Conservation (phyloP, 768 basidiomycete species). For the Pilatotrama ljubarskyi region DNA sequence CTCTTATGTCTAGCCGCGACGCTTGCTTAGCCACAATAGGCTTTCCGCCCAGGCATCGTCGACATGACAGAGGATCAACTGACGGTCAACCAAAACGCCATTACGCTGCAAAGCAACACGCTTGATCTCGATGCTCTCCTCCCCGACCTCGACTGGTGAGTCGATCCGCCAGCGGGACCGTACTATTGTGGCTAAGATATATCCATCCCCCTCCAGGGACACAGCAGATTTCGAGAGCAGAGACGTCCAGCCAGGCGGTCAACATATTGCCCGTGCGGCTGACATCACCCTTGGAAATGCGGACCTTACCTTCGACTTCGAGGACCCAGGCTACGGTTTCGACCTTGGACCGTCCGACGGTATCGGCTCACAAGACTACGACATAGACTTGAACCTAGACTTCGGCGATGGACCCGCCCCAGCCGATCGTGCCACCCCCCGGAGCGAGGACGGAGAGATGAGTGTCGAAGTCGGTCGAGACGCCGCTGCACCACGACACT, state of each 20-base stretch:
- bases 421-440: conserved; percentile 22
- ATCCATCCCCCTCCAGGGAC: conserved; percentile 52
- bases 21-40: conserved; percentile 44
- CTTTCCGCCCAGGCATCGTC: conserved; percentile 92
- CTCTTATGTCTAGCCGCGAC: background rate
- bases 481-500: conserved; percentile 46
- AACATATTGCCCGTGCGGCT: conserved; percentile 80
- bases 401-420: conserved; percentile 62
- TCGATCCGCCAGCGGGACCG: background rate
- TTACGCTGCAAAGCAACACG: conserved; percentile 78
- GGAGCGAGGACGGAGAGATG: conserved; percentile 49
- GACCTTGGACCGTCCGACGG: conserved; percentile 79
- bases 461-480: conserved; percentile 82
- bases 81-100: conserved; percentile 81
- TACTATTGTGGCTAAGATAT: conserved; percentile 11
- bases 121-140: conserved; percentile 80
- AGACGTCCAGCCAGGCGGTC: conserved; percentile 63
- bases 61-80: conserved; percentile 97
- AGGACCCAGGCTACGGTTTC: conserved; percentile 61
- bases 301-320: conserved; percentile 66
- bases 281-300: conserved; percentile 86
- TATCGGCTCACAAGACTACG: conserved; percentile 85
- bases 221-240: conserved; percentile 69
- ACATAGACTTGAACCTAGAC: conserved; percentile 74
- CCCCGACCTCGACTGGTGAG: conserved; percentile 80